phyloP scores from a whole-genome alignment of 108 stramenopile species.

The Pseudonitzschia delicatissima region DNA sequence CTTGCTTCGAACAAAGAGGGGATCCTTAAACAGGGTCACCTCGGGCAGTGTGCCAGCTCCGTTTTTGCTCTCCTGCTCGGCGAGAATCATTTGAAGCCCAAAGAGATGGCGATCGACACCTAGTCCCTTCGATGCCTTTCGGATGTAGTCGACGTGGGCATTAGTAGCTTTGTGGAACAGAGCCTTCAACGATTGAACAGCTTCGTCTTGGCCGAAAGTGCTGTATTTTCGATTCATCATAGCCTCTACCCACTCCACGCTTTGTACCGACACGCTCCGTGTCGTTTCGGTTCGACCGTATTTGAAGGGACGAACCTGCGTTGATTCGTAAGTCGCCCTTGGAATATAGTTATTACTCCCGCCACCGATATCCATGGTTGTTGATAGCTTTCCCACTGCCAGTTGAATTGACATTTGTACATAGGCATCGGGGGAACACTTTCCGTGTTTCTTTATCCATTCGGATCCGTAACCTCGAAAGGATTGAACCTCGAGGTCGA shows the following conservation, averaged over 20 bases:
- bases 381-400: conserved; percentile 33
- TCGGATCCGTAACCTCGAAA: conserved; percentile 42
- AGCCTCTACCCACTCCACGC: conserved; percentile 50
- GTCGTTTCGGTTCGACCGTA: conserved; percentile 83
- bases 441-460: conserved; percentile 42
- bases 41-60: no score
- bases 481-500: conserved; percentile 29
- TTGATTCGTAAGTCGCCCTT: conserved; percentile 76
- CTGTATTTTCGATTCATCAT: no score
- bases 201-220: conserved; percentile 25
- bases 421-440: conserved; percentile 61
- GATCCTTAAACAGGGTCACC: conserved; percentile 61
- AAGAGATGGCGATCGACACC: conserved; percentile 83
- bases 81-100: conserved; percentile 64
- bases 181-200: conserved; percentile 24
- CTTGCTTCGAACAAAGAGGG: conserved; percentile 58
- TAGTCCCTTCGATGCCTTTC: conserved; percentile 59
- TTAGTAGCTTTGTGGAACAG: conserved; percentile 55
- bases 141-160: conserved; percentile 64
- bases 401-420: conserved; percentile 88
- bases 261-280: conserved; percentile 43
- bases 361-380: background rate
- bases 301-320: conserved; percentile 68
- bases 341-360: conserved; percentile 58
- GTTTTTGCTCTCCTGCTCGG: conserved; percentile 31